These are phyloP conservation scores for Penicillium nucicola DNA, from an alignment of 495 filamentous ascomycete species.

Conservation along the genomic window DNA sequence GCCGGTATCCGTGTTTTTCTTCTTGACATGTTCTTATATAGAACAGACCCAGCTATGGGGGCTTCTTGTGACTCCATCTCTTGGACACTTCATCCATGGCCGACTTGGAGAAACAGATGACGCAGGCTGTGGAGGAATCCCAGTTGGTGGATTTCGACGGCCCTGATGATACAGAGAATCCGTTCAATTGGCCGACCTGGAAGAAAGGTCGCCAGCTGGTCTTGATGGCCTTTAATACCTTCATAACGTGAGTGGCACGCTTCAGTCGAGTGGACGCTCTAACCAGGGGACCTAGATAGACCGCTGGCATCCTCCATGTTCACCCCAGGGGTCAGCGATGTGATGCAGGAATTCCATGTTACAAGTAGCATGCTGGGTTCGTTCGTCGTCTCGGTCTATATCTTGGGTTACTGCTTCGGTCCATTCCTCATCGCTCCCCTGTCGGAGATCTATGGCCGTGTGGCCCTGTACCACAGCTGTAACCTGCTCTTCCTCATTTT, in stretches of 20 bases:
- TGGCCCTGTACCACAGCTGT: conserved; percentile 38
- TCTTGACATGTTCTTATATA: too few relatives aligned
- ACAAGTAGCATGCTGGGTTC: conserved; percentile 26
- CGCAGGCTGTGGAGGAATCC: background rate
- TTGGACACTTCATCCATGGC: too few relatives aligned
- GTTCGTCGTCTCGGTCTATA: conserved; percentile 43
- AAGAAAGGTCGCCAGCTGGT: conserved; percentile 46
- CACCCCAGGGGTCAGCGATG: conserved; percentile 53
- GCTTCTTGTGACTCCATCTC: too few relatives aligned
- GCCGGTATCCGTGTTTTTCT: too few relatives aligned
- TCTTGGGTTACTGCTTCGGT: conserved; percentile 36
- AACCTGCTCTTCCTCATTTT: conserved; percentile 44
- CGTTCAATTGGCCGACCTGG: conserved; percentile 56
- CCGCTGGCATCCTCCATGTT: conserved; percentile 63
- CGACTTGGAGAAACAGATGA: conserved; percentile 4
- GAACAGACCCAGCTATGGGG: too few relatives aligned
- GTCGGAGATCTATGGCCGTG: conserved; percentile 44
- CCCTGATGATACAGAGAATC: conserved; percentile 55
- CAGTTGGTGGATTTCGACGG: conserved; percentile 50
- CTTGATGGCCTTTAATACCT: conserved; percentile 49
- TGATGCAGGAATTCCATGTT: conserved; percentile 52
- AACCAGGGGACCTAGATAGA: conserved; percentile 4
- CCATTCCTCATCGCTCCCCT: conserved; percentile 41
- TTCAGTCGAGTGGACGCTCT: background rate
- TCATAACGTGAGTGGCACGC: conserved; percentile 48